Evolutionary conservation across 805 yeast species (phyloP), one percentile per base, ranked within the genome.

Genomic region (Myxozyma vanderwaltii): DNA sequence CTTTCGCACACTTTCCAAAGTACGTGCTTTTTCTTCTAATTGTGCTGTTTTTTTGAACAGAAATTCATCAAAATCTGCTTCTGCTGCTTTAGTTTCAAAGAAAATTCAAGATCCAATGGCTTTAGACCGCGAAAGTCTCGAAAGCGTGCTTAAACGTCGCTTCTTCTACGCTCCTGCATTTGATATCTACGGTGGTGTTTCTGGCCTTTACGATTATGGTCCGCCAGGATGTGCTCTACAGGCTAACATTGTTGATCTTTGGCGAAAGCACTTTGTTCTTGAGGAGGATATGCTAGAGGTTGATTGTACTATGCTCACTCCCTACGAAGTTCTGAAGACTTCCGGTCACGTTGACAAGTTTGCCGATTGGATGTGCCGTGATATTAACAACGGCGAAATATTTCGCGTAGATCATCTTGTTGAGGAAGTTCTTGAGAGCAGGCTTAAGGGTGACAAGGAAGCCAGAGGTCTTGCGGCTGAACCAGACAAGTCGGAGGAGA

Each of bases 181-280:
- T 71, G 99, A 94, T 74, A 84, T 92, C 65, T 94, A 94, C 75
- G 99, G 99, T 68, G 99, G 99, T 75, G 98, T 94, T 47, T 89
- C 97, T 50, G 99, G 99, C 67, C 81, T 94, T 59, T 94, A 89
- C 75, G 99, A 94, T 75, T 94, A 91, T 73, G 99, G 99, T 78
- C 99, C 99, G 64, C 97, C 99, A 74, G 99, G 99, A 64, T 92
- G 98, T 79, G 95, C 98, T 12, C 83, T 94, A 77, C 98, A 92
- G 80, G 96, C 97, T 70, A 92, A 94, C 75, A 82, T 94, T 63
- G 80, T 94, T 63, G 99, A 95, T 72, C 81, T 83, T 51, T 94
- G 99, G 99, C 88, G 98, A 80, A 92, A 91, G 75, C 99, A 94
- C 77, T 94, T 94, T 74, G 86, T 94, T 63, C 79, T 95, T 67